Percentiles rank a stretch among this genome's conserved stretches.
These are phyloP conservation scores for Plantago coronopus DNA, from an alignment of 305 asterid genomes.

Conservation along the genomic window DNA sequence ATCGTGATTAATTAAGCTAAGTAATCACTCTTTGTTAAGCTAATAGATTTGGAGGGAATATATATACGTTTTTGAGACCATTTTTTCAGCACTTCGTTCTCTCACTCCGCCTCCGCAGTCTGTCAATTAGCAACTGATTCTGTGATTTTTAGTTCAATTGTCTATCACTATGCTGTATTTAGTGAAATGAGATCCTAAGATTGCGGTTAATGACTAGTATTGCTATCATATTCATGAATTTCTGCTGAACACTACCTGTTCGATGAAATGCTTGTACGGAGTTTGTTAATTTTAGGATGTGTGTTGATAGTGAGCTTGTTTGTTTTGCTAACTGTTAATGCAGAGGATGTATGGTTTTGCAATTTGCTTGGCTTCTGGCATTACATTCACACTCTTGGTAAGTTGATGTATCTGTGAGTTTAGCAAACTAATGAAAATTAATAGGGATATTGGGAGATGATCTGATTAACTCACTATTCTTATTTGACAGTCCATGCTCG, in stretches of 20 bases:
- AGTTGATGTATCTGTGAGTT: constrained; percentile 9
- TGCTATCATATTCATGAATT: background rate
- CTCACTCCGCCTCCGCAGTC: too few species aligned
- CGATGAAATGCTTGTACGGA: background rate
- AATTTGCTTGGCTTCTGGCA: constrained; percentile 81
- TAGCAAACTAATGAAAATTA: too few species aligned
- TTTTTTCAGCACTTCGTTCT: too few species aligned
- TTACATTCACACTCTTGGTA: constrained; percentile 94
- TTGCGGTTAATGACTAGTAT: too few species aligned
- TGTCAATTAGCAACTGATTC: too few species aligned
- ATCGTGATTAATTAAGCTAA: too few species aligned
- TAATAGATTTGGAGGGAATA: too few species aligned
- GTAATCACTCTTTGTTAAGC: too few species aligned
- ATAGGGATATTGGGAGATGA: constrained; percentile 2
- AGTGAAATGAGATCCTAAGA: too few species aligned
- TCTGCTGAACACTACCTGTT: background rate
- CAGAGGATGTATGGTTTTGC: constrained; percentile 92
- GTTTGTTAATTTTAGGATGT: background rate
- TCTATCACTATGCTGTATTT: too few species aligned
- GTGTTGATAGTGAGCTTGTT: constrained; percentile 1
- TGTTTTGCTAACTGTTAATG: constrained; percentile 18
- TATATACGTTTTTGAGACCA: too few species aligned
- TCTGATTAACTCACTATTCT: constrained; percentile 17
- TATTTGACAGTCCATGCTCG: constrained; percentile 77
- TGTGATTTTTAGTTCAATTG: background rate